Conservation (phyloP, 73 alveolate species). For the Stentor coeruleus region DNA sequence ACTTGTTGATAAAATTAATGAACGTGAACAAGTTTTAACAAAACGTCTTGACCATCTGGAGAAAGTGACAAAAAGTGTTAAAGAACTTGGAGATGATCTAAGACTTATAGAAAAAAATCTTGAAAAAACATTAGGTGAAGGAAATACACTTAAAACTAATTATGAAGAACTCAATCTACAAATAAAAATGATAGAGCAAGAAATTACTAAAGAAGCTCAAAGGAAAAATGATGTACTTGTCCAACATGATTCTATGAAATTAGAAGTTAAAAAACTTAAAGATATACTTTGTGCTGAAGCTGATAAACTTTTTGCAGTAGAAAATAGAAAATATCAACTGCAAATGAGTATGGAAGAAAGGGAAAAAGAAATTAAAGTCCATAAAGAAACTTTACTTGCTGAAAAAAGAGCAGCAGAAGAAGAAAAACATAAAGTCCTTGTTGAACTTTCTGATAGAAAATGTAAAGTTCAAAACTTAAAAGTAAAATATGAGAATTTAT, state of each 20-base stretch:
- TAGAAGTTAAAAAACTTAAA: slow-evolving; percentile 93
- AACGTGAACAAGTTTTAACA: slow-evolving; percentile 26
- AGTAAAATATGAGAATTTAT: slow-evolving; percentile 79
- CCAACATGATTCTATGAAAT: slow-evolving; percentile 96
- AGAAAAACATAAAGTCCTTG: slow-evolving; percentile 95
- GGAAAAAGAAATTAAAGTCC: slow-evolving; percentile 93
- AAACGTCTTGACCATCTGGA: slow-evolving; percentile 52
- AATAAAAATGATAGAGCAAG: slow-evolving; percentile 86
- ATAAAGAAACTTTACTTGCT: slow-evolving; percentile 82
- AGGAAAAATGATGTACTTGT: slow-evolving; percentile 90
- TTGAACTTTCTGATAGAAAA: slow-evolving; percentile 91
- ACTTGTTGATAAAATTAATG: background rate
- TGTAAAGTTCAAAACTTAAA: slow-evolving; percentile 88
- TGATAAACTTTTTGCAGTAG: slow-evolving; percentile 88
- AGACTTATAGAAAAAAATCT: slow-evolving; percentile 72
- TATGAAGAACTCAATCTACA: slow-evolving; percentile 88
- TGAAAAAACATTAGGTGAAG: slow-evolving; percentile 66
- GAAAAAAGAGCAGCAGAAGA: slow-evolving; percentile 96
- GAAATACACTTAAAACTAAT: slow-evolving; percentile 54
- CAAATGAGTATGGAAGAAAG: slow-evolving; percentile 97
- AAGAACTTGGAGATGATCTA: slow-evolving; percentile 71
- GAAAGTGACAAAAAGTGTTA: slow-evolving; percentile 48
- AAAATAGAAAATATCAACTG: slow-evolving; percentile 91
- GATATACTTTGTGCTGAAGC: slow-evolving; percentile 91
- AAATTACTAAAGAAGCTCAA: slow-evolving; percentile 70